Evolutionary conservation across 2,329 filamentous ascomycete genomes (phyloP).

Genomic region (Stagonosporopsis rhizophila): DNA sequence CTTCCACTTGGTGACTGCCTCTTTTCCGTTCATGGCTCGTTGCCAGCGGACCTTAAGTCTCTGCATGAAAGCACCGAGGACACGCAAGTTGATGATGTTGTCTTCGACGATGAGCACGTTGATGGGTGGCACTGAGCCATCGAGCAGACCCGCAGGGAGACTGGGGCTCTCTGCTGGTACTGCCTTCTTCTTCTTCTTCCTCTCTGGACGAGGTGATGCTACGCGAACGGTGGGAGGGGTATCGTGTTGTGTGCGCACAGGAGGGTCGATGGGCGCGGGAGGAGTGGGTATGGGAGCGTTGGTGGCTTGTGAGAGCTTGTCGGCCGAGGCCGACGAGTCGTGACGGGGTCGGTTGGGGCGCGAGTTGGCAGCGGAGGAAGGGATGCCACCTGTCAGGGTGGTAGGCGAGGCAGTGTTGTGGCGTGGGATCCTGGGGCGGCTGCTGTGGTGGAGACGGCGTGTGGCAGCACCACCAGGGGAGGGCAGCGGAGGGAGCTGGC

Average conservation of each 20-base stretch:
- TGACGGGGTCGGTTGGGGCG: slow-evolving; percentile 45
- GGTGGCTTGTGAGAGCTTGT: slow-evolving; percentile 50
- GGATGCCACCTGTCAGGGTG: slow-evolving; percentile 55
- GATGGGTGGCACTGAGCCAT: slow-evolving; percentile 88
- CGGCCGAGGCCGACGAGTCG: slow-evolving; percentile 53
- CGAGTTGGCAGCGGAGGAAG: slow-evolving; percentile 50
- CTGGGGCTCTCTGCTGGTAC: slow-evolving; percentile 46
- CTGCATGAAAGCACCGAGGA: slow-evolving; percentile 95
- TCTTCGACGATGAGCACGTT: slow-evolving; percentile 98
- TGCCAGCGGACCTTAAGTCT: slow-evolving; percentile 94
- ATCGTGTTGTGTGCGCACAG: slow-evolving; percentile 47
- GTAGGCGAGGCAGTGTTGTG: slow-evolving; percentile 86
- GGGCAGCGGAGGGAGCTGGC: slow-evolving; percentile 79
- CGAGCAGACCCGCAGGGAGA: slow-evolving; percentile 68
- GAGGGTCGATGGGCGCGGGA: slow-evolving; percentile 53
- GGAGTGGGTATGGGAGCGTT: slow-evolving; percentile 65
- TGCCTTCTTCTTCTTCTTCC: slow-evolving; percentile 55
- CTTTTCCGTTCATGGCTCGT: slow-evolving; percentile 93
- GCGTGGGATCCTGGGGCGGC: slow-evolving; percentile 69
- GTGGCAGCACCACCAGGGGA: slow-evolving; percentile 71
- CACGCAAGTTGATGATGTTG: slow-evolving; percentile 95
- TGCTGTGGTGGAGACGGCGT: slow-evolving; percentile 55
- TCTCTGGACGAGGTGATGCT: slow-evolving; percentile 59
- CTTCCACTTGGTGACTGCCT: slow-evolving; percentile 93
- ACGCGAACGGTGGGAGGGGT: slow-evolving; percentile 59